These are phyloP conservation scores for Aeschynomene evenia DNA, from an alignment of 306 rosid species.

Conservation along the genomic window DNA sequence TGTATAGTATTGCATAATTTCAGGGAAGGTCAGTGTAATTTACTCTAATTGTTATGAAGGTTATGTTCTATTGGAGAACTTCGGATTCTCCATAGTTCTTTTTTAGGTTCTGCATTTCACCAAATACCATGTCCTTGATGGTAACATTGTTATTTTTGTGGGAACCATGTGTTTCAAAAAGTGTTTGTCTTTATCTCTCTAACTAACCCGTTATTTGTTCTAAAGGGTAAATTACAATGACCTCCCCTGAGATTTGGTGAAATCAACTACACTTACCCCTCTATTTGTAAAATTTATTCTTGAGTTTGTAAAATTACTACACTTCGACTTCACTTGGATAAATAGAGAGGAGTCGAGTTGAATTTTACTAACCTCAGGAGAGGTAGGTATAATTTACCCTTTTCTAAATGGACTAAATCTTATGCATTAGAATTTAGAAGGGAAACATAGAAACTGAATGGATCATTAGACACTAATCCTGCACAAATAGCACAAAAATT, in stretches of 20 bases:
- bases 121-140: not conserved
- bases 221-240: no score
- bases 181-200: not conserved
- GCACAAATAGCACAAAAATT: not conserved
- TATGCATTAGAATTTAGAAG: not conserved
- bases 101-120: constrained; percentile 10
- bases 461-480: constrained; percentile 1
- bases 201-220: no score
- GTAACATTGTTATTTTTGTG: not conserved
- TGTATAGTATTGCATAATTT: no score
- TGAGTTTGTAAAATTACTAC: no score
- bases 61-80: not conserved
- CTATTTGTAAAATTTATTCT: no score
- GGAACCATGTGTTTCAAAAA: not conserved
- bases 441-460: constrained; percentile 1
- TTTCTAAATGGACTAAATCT: not conserved
- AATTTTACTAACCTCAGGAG: no score
- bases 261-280: no score
- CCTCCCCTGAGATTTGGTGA: not conserved
- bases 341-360: no score
- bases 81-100: not conserved
- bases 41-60: constrained; percentile 2
- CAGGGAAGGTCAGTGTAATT: no score
- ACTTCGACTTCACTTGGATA: no score
- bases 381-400: no score